These are phyloP conservation scores for Elasticomyces elasticus DNA, from an alignment of 495 filamentous ascomycete species.

Conservation along the genomic window DNA sequence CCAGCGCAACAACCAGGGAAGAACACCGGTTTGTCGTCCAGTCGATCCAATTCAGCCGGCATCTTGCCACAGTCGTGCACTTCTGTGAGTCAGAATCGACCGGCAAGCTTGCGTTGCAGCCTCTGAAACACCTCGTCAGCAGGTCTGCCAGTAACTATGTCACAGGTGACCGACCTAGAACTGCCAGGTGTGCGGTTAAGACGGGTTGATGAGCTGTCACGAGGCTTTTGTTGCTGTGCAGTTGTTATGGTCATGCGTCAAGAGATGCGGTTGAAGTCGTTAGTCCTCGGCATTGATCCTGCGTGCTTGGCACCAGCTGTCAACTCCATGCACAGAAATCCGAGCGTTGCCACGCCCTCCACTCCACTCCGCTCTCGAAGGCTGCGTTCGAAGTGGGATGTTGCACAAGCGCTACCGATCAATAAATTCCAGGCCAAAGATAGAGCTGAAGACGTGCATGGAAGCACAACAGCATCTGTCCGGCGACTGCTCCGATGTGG, in stretches of 20 bases:
- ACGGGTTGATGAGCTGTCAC: too few species aligned
- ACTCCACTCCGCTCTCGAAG: neutral
- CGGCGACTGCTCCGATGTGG: neutral
- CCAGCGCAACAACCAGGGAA: constrained; percentile 41
- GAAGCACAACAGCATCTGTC: neutral
- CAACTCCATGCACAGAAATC: neutral
- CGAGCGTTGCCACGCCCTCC: neutral
- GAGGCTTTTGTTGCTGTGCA: too few species aligned
- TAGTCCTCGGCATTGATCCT: neutral
- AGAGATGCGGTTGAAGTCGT: neutral
- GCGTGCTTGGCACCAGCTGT: constrained; percentile 2
- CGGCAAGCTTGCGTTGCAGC: constrained; percentile 5
- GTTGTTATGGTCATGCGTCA: neutral
- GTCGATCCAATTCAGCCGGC: neutral
- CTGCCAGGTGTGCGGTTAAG: neutral
- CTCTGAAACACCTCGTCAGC: constrained; percentile 20
- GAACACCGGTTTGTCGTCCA: neutral
- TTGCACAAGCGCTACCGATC: neutral
- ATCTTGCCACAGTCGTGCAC: neutral
- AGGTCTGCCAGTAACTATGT: neutral
- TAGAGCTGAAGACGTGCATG: neutral
- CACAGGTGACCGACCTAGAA: neutral
- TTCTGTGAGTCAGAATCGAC: constrained; percentile 16
- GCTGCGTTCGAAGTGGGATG: neutral
- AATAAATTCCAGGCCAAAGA: neutral